Evolutionary conservation across 129 eudicot species (phyloP).

Genomic region (Cynara cardunculus): DNA sequence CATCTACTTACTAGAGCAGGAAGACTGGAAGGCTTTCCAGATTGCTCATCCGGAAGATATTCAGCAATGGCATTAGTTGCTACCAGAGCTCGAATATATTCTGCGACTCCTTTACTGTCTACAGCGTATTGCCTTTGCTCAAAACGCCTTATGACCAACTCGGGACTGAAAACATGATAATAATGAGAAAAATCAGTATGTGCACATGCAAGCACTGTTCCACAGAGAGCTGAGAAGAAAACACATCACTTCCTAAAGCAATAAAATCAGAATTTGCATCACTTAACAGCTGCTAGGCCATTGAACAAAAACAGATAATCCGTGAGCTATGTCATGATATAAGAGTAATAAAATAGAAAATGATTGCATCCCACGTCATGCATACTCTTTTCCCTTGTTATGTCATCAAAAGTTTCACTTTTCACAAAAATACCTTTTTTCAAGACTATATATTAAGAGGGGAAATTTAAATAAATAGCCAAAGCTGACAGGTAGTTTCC

Average conservation of each 20-base stretch:
- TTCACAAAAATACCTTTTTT: background rate
- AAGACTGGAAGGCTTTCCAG: slow-evolving; percentile 91
- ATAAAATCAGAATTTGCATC: background rate
- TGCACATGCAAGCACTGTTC: background rate
- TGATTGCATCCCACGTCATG: background rate
- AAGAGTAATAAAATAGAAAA: background rate
- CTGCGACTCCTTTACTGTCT: slow-evolving; percentile 90
- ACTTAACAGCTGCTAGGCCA: background rate
- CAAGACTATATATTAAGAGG: background rate
- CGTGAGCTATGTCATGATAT: background rate
- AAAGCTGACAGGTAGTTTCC: too few relatives aligned
- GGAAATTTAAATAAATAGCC: too few relatives aligned
- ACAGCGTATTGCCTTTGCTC: slow-evolving; percentile 80
- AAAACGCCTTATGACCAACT: slow-evolving; percentile 77
- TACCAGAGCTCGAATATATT: slow-evolving; percentile 88
- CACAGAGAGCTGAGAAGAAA: background rate
- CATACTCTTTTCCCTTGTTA: background rate
- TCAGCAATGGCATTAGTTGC: slow-evolving; percentile 82
- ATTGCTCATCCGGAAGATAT: slow-evolving; percentile 87
- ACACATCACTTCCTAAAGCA: background rate
- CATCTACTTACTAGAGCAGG: slow-evolving; percentile 59
- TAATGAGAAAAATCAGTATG: background rate
- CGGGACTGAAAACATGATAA: slow-evolving; percentile 49
- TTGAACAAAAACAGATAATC: background rate
- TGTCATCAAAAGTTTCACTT: background rate